Evolutionary conservation across 192 early-diverging fungal genomes (phyloP), one percentile per base, ranked within the genome.

Genomic region (Podila horticola): DNA sequence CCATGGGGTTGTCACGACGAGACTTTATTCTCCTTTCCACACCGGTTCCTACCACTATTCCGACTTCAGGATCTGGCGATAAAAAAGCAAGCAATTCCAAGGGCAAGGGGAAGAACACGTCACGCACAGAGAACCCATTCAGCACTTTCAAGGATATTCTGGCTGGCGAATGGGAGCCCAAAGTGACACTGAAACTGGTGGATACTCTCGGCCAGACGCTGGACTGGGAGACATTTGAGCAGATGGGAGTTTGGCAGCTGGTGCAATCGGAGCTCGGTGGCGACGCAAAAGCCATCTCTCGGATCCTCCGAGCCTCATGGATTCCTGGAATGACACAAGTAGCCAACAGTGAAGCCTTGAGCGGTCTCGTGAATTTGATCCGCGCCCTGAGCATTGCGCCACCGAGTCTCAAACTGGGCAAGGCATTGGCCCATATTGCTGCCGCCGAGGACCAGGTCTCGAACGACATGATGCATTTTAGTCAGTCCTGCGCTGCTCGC

Each of bases 221-320:
- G 49, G 86, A 87, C 1, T 74, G 85, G 65, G 88, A 84, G 26
- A 82, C 85, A 5, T 91, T 84, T 58, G 88, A 91, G 51, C 90
- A 89, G 38, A 77, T 89, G 59, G 88, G 87, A 41, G 31, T 91
- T 41, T 91, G 90, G 90, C 88, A 91, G 64, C 34, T 91, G 57
- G 34, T 87, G 3, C 62, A 50, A 0, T 85, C 86, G 0, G 90
- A 89, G 62, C 11, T 86, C 2, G 64, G 71, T 8, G 90, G 83
- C 9, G 68, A 79, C 15, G 5, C 62, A 8, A 29, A 22, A 2
- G 65, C 72, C 0, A 67, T 75, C 13, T n/a, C 31, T 0, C 20
- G 12, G 1, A 31, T 88, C 13, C 72, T 83, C 1, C 28, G 45
- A 3, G 67, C 66, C 2, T 61, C 24, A 34, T 74, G 75, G 69